Conservation (phyloP, 305 asterid species). For the Fraxinus ornus region DNA sequence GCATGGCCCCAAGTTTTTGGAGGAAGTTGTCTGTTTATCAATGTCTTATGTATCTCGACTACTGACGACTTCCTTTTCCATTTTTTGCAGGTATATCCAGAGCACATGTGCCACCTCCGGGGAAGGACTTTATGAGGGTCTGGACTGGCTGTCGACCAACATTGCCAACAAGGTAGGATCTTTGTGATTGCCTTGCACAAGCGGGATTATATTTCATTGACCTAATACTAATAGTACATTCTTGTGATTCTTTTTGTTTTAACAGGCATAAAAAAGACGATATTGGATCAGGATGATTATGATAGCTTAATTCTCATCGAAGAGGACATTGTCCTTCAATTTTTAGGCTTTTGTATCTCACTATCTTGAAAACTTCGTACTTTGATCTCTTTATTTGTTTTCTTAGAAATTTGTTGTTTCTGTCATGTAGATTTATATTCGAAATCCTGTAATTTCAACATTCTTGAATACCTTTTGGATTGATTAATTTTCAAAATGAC, state of each 20-base stretch:
- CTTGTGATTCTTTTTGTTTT: not conserved
- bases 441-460: constrained; percentile 11
- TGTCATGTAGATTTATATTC: constrained; percentile 23
- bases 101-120: constrained; percentile 64
- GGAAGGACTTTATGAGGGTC: constrained; percentile 51
- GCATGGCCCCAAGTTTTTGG: not conserved
- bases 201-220: not conserved
- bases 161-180: constrained; percentile 52
- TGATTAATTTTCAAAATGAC: not conserved
- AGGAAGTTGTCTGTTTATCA: not conserved
- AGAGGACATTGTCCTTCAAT: constrained; percentile 28
- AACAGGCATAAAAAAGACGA: constrained; percentile 38
- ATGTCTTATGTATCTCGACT: not conserved
- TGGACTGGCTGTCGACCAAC: constrained; percentile 63
- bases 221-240: not conserved
- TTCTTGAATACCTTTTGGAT: not conserved
- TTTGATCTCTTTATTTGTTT: not conserved
- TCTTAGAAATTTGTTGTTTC: not conserved
- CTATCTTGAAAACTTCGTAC: not conserved
- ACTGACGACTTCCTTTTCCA: not conserved
- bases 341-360: constrained; percentile 19
- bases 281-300: constrained; percentile 31
- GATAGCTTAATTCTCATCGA: constrained; percentile 29
- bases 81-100: constrained; percentile 48
- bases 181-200: not conserved